phyloP scores from a whole-genome alignment of 176 grass and related monocot genomes.

The Typha latifolia region DNA sequence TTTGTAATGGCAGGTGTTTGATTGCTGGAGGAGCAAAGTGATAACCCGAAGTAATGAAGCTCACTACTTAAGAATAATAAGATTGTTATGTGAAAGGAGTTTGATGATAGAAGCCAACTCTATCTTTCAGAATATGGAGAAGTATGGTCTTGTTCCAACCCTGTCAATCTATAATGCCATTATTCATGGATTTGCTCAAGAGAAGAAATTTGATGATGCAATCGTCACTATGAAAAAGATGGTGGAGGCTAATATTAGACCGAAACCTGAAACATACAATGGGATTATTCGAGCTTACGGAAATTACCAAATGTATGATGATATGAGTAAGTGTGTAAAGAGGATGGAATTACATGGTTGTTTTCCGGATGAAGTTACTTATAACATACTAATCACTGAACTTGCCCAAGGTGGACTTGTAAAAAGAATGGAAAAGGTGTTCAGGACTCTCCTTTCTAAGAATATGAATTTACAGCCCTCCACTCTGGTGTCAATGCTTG shows the following conservation, averaged over 20 bases:
- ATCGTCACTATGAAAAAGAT: slow-evolving; percentile 5
- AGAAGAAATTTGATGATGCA: slow-evolving; percentile 16
- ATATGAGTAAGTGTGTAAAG: slow-evolving; percentile 28
- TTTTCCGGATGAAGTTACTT: slow-evolving; percentile 22
- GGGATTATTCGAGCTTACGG: slow-evolving; percentile 26
- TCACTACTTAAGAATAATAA: slow-evolving; percentile 28
- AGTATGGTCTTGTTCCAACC: slow-evolving; percentile 9
- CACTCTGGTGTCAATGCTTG: slow-evolving; percentile 15
- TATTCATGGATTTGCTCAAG: slow-evolving; percentile 16
- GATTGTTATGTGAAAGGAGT: slow-evolving; percentile 20
- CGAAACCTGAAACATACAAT: slow-evolving; percentile 18
- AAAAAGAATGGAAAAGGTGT: slow-evolving; percentile 17
- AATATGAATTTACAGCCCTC: slow-evolving; percentile 22
- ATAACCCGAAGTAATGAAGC: slow-evolving; percentile 2
- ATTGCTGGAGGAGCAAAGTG: neutral
- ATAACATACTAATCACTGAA: slow-evolving; percentile 18
- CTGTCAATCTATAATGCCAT: slow-evolving; percentile 18
- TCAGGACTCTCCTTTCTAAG: slow-evolving; percentile 17
- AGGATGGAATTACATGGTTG: slow-evolving; percentile 17
- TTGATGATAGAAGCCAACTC: slow-evolving; percentile 28
- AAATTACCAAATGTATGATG: slow-evolving; percentile 9
- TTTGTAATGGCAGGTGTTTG: neutral
- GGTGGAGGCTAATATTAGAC: slow-evolving; percentile 9
- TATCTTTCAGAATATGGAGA: slow-evolving; percentile 21
- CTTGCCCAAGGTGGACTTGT: slow-evolving; percentile 19